Base-by-base conservation (phyloP, 192 early-diverging fungal genomes). In the Backusella circina region DNA sequence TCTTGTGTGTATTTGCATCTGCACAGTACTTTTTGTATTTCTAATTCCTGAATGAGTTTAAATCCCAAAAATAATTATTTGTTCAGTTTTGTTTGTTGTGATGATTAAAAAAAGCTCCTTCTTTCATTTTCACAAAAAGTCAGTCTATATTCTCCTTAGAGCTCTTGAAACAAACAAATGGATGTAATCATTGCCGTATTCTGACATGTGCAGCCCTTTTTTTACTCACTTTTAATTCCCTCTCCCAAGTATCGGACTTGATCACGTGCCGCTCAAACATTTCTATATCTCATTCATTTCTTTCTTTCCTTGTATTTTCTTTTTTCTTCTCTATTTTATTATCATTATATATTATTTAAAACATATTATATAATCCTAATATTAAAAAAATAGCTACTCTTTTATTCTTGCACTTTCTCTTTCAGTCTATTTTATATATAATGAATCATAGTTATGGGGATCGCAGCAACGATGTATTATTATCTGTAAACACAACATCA, bases 171-270 rank as follows among this genome's bases (percentile, higher is more conserved):
- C 54, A 61, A 61, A 61, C 54, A 61, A 28, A 47, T 47, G 21
- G 54, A 28, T 61, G 23, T 61, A 61, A 61, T 61, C 54, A 61
- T 61, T 61, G 54, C 54, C 54, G 54, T 13, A 61, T 61, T 61
- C 54, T 61, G 54, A 61, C 54, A 28, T 61, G 54, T 61, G 54
- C 54, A 61, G 54, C 54, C 54, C 44, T 47, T 6, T 47, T 6
- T 47, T 47, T 15, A 41, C 39, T 41, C 39, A 41, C 13, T 47
- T 47, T 47, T 47, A n/a, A n/a, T 6, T 5, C n/a, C 23, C 8
- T 9, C 7, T 10, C 54, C 54, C 54, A 21, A 61, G 13, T 23
- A 12, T 61, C 54, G 54, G 54, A 28, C 23, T 28, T 61, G 9
- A 28, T 13, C 54, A 61, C 54, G 54, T 61, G 54, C 2, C 54